phyloP scores from a whole-genome alignment of 192 early-diverging fungal species.

The Thamnidium elegans region DNA sequence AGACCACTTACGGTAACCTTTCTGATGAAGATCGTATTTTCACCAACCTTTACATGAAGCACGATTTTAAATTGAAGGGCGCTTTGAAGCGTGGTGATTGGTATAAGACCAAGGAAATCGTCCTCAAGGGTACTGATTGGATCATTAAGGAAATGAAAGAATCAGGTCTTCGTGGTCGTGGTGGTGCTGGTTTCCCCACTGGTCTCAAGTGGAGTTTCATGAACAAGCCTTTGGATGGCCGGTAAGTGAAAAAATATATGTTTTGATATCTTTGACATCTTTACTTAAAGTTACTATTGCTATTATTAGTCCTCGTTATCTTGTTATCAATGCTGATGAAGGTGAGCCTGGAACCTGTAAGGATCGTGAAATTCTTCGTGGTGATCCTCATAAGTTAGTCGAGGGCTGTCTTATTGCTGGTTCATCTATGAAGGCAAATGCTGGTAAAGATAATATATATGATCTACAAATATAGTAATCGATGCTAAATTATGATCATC shows the following conservation, averaged over 20 bases:
- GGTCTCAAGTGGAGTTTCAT: conserved; percentile 99
- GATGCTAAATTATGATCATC: background rate
- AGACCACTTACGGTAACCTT: conserved; percentile 61
- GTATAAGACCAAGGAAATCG: conserved; percentile 98
- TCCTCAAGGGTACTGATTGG: conserved; percentile 95
- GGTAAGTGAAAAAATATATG: conserved; percentile 32
- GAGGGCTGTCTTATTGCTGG: conserved; percentile 97
- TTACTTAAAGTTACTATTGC: conserved; percentile 1
- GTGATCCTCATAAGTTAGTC: conserved; percentile 89
- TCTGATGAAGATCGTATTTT: conserved; percentile 96
- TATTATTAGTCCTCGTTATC: conserved; percentile 76
- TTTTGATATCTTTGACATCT: background rate
- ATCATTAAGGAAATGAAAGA: conserved; percentile 97
- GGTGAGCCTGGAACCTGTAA: conserved; percentile 99
- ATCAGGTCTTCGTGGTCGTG: conserved; percentile 90
- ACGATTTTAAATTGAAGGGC: conserved; percentile 87
- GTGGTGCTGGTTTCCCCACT: conserved; percentile 97
- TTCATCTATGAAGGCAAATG: conserved; percentile 93
- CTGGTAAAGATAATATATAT: conserved; percentile 59
- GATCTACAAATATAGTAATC: background rate
- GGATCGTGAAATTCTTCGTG: conserved; percentile 72
- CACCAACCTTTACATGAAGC: conserved; percentile 93
- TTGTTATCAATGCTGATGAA: conserved; percentile 98
- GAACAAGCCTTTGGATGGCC: conserved; percentile 88
- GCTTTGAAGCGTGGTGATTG: conserved; percentile 96